Evolutionary conservation across 1,284 basidiomycete genomes (phyloP), one percentile per base, ranked within the genome.

Genomic region (Malassezia slooffiae): DNA sequence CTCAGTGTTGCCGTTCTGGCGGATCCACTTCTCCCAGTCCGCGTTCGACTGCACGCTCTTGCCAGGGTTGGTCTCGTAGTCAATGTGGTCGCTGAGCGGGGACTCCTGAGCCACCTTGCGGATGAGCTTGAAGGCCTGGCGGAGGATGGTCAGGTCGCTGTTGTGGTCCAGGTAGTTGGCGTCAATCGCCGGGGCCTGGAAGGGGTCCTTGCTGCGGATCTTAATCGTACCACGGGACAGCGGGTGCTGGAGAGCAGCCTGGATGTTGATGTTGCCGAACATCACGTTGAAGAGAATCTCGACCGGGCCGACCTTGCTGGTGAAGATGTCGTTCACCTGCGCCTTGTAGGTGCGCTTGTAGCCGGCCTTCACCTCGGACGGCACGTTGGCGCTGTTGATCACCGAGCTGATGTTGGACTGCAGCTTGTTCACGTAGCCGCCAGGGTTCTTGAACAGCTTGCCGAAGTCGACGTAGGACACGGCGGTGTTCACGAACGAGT

Each of bases 141-240:
- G 56, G 35, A 62, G 50, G 8, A 62, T 50, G n/a, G 50, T 43
- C 10, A 58, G 44, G 39, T 65, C 62, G 3, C 43, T 34, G 6
- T 42, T 32, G 34, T 61, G 50, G 11, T 44, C 33, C 2, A 65
- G 53, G 42, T 62, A 68, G 45, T 48, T 52, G 6, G 61, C 54
- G 37, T 66, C 58, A 45, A 66, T 64, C 10, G 20, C 34, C 13
- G 62, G 61, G 31, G 43, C 33, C 2, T 43, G 50, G 30, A 62
- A 62, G 0, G 58, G 42, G 33, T 64, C 42, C 19, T 40, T 38
- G 11, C 51, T 55, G 2, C 35, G 36, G 31, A 66, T 59, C 22
- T 55, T 47, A 33, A 66, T 49, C 39, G 44, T 54, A 13, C 63
- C 61, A 5, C 62, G 55, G n/a, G 60, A 62, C 21, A 65, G 52